Evolutionary conservation across 805 yeast species (phyloP).

Genomic region (Ogataea saltuana): DNA sequence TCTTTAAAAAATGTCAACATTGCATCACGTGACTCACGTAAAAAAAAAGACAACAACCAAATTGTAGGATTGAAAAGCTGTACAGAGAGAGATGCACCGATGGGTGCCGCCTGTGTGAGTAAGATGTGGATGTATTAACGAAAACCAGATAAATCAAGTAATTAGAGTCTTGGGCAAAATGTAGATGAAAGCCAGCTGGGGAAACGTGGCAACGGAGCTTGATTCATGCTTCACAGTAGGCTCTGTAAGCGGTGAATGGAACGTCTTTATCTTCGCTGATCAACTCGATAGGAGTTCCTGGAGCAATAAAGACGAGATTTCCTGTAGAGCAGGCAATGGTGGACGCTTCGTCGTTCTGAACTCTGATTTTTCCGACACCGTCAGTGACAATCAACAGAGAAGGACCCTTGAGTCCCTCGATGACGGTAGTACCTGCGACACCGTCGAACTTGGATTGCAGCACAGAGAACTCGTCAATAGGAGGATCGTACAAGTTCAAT

Average conservation of each 20-base stretch:
- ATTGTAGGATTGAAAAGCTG: too few relatives aligned
- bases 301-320: slow-evolving; percentile 81
- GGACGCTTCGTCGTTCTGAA: slow-evolving; percentile 43
- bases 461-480: slow-evolving; percentile 96
- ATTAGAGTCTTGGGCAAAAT: too few relatives aligned
- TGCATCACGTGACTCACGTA: too few relatives aligned
- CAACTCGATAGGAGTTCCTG: slow-evolving; percentile 66
- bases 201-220: too few relatives aligned
- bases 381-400: slow-evolving; percentile 81
- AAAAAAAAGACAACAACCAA: too few relatives aligned
- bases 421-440: slow-evolving; percentile 51
- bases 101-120: too few relatives aligned
- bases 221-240: slow-evolving; percentile 70
- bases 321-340: slow-evolving; percentile 64
- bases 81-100: too few relatives aligned
- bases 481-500: slow-evolving; percentile 82
- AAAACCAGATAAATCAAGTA: too few relatives aligned
- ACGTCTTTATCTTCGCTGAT: slow-evolving; percentile 45
- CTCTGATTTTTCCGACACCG: slow-evolving; percentile 64
- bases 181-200: too few relatives aligned
- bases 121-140: too few relatives aligned
- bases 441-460: slow-evolving; percentile 69
- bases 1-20: too few relatives aligned
- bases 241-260: slow-evolving; percentile 80
- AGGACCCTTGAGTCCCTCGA: slow-evolving; percentile 77